Conservation (phyloP, 805 yeast genomes). For the Saturnispora zaruensis region DNA sequence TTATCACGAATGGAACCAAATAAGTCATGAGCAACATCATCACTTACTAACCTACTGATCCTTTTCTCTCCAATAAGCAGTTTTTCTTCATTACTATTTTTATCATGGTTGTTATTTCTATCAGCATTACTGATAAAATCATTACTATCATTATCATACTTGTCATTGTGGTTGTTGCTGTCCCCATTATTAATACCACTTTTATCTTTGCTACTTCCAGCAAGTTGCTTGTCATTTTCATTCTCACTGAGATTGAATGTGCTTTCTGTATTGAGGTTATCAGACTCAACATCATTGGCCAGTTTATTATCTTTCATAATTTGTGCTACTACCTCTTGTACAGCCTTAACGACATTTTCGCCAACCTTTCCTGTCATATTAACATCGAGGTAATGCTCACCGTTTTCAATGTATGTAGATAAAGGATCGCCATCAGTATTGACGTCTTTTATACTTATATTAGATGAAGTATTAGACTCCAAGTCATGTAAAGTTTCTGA, state of each 20-base stretch:
- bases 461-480: neutral
- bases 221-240: neutral
- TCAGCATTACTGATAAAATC: neutral
- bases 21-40: conserved; percentile 26
- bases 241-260: neutral
- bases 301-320: conserved; percentile 36
- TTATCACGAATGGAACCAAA: conserved; percentile 22
- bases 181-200: neutral
- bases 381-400: conserved; percentile 26
- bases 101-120: neutral
- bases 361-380: conserved; percentile 29
- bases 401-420: conserved; percentile 25
- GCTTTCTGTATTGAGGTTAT: neutral
- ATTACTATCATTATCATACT: neutral
- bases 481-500: neutral
- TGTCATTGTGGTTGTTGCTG: neutral
- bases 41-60: conserved; percentile 22
- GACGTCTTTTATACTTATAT: neutral
- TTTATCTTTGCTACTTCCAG: neutral
- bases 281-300: neutral
- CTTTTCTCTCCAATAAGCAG: conserved; percentile 9
- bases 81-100: neutral
- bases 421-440: conserved; percentile 25
- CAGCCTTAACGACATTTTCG: conserved; percentile 46
- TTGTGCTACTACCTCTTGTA: conserved; percentile 58